Evolutionary conservation across 805 yeast species (phyloP), one percentile per base, ranked within the genome.

Genomic region (Metschnikowia gelsemii): DNA sequence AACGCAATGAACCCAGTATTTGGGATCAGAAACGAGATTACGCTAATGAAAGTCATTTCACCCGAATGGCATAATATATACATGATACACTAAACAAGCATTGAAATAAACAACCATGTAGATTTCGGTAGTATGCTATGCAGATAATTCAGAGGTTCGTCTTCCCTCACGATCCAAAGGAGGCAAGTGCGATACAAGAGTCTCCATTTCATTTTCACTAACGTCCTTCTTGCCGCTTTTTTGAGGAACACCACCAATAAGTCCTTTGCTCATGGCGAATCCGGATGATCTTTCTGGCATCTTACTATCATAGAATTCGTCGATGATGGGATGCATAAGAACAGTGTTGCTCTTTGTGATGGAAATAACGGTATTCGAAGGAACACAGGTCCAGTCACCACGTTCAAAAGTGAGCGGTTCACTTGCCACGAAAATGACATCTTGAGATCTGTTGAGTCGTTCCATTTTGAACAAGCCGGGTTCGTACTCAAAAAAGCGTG

Each of bases 321-420:
- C 98, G 34, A 75, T 68, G 30, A 93, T 86, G 2, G 99, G 99
- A 59, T 90, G 96, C 66, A 93, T 67, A 35, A 93, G 68, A 3
- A 93, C 93, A 1, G 95, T 87, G 60, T 90, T 96, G 42, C 62
- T 63, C 42, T 80, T 82, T 49, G 80, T 82, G 45, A 93, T 80
- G 0, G 96, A 86, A 12, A 93, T 62, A 1, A 84, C 69, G 3
- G 97, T 85, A 60, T 93, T 93, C 1, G 98, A 85, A 2, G 98
- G 98, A 0, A 93, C 95, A 3, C 96, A 83, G 38, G 91, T 86
- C 99, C 99, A 93, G 64, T 93, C 99, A 28, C 90, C 91, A 42
- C 99, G 70, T 66, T 93, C 98, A 62, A 93, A 93, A 0, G 99
- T 93, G 43, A 93, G 72, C 0, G 99, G 99, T 59, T 93, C 99